Evolutionary conservation across 257 asterid species (phyloP).

Genomic region (Solanum corneliomulleri): DNA sequence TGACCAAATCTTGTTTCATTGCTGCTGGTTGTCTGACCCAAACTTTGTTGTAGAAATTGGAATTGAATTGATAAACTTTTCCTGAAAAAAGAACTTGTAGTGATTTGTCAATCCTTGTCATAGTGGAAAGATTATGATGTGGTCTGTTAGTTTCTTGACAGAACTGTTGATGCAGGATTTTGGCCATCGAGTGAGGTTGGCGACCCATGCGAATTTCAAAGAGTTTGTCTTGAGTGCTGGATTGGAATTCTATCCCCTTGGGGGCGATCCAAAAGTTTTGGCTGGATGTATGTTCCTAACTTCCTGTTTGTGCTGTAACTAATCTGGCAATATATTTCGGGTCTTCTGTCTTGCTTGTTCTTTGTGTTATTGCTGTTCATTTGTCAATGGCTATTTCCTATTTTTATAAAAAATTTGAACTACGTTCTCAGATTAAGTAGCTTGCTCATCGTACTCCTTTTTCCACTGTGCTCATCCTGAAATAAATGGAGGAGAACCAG

Average conservation of each 20-base stretch:
- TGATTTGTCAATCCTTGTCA: background rate
- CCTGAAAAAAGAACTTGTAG: background rate
- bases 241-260: constrained; percentile 22
- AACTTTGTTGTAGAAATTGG: background rate
- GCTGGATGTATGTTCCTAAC: constrained; percentile 54
- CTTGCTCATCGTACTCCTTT: background rate
- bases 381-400: background rate
- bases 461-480: background rate
- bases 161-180: constrained; percentile 63
- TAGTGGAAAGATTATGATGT: background rate
- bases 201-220: constrained; percentile 21
- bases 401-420: background rate
- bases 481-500: background rate
- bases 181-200: constrained; percentile 22
- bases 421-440: background rate
- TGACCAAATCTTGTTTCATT: background rate
- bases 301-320: background rate
- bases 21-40: background rate
- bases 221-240: constrained; percentile 24
- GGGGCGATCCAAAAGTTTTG: constrained; percentile 20
- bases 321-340: background rate
- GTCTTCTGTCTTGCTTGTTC: background rate
- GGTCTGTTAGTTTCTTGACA: background rate
- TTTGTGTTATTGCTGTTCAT: background rate
- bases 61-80: background rate